phyloP scores from a whole-genome alignment of 306 rosid species.

The Cicer arietinum region DNA sequence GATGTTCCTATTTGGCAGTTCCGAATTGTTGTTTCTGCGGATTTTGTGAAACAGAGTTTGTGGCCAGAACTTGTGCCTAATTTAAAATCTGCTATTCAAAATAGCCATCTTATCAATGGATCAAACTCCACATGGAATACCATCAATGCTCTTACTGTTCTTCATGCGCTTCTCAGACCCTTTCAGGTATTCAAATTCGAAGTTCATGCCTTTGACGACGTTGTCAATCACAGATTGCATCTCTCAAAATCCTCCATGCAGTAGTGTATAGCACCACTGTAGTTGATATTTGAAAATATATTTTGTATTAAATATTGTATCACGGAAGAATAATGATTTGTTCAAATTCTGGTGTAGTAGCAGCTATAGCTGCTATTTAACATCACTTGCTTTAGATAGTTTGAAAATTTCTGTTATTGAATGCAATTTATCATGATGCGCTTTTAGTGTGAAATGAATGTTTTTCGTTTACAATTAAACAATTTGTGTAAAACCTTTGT shows the following conservation, averaged over 20 bases:
- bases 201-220: neutral
- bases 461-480: neutral
- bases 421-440: neutral
- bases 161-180: constrained; percentile 81
- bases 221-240: no score
- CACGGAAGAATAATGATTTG: no score
- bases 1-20: constrained; percentile 57
- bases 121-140: constrained; percentile 62
- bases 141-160: constrained; percentile 64
- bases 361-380: no score
- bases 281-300: no score
- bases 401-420: neutral
- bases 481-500: neutral
- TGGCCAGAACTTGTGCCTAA: constrained; percentile 84
- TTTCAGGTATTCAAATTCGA: constrained; percentile 64
- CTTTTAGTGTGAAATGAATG: constrained; percentile 6
- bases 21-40: constrained; percentile 58
- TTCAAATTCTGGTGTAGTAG: no score
- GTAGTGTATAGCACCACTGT: no score
- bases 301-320: no score
- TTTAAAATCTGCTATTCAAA: constrained; percentile 70
- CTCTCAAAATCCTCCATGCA: no score
- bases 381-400: neutral
- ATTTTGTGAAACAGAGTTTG: constrained; percentile 68
- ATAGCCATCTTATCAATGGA: constrained; percentile 60